Evolutionary conservation across 352 stramenopile species (phyloP).

Genomic region (Globisporangium rhizosaccharum): DNA sequence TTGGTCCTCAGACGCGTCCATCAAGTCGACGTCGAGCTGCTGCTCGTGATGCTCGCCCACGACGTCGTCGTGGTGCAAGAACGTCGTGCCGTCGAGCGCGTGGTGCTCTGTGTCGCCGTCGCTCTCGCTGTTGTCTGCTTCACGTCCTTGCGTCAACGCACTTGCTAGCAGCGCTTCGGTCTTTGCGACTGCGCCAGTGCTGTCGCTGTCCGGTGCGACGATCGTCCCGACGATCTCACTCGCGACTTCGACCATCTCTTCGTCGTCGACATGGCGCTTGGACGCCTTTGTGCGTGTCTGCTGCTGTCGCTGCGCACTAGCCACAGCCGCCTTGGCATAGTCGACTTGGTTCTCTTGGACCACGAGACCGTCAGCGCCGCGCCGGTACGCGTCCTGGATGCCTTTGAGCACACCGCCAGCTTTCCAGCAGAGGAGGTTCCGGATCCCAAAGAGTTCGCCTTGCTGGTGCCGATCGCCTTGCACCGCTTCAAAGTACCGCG

Average conservation of each 20-base stretch:
- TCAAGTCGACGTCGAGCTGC: background rate
- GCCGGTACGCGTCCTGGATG: constrained; percentile 67
- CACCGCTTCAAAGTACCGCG: constrained; percentile 77
- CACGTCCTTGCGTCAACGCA: background rate
- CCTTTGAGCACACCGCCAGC: constrained; percentile 63
- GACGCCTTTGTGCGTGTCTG: background rate
- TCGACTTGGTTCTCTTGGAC: constrained; percentile 53
- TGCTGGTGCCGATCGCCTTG: constrained; percentile 68
- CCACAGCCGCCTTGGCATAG: constrained; percentile 20
- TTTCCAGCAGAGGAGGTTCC: constrained; percentile 75
- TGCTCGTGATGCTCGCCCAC: constrained; percentile 7
- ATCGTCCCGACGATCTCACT: constrained; percentile 14
- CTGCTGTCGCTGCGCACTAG: background rate
- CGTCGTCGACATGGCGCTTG: constrained; percentile 5
- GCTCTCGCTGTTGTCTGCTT: background rate
- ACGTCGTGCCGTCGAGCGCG: constrained; percentile 5
- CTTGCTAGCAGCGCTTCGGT: background rate
- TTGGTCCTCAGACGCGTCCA: background rate
- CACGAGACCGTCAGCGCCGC: constrained; percentile 43
- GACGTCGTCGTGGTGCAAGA: constrained; percentile 13
- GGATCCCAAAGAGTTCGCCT: constrained; percentile 73
- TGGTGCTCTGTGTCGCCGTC: constrained; percentile 4
- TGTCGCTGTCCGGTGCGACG: background rate
- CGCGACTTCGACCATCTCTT: constrained; percentile 19
- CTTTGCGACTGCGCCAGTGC: background rate